Percentiles rank a stretch among this genome's conserved stretches.
These are phyloP conservation scores for Dryadomyces quercivorus DNA, from an alignment of 2,329 filamentous ascomycete genomes.

Conservation along the genomic window DNA sequence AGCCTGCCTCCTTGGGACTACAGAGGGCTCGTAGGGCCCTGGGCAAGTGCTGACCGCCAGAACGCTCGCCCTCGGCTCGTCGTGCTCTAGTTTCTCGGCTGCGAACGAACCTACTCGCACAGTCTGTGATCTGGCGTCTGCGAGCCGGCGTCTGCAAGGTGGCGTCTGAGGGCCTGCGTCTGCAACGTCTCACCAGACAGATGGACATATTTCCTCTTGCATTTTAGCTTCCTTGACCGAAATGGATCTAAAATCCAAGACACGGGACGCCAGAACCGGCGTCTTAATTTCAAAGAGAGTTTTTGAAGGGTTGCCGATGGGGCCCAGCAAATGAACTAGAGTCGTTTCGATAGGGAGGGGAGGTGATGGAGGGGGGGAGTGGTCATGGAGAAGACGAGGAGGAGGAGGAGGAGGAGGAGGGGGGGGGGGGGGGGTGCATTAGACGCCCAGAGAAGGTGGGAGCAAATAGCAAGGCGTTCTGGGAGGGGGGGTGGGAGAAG, in stretches of 20 bases:
- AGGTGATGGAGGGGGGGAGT: background rate
- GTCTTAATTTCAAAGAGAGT: too few species aligned
- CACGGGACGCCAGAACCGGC: too few species aligned
- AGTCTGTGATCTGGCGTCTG: too few species aligned
- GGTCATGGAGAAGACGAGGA: background rate
- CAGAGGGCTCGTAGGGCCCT: too few species aligned
- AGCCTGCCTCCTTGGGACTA: background rate
- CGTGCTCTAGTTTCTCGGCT: too few species aligned
- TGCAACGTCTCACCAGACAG: too few species aligned
- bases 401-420: background rate
- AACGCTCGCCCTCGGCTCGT: background rate
- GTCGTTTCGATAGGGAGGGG: background rate
- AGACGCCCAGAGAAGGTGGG: too few species aligned
- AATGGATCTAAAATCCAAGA: background rate
- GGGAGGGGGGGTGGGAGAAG: background rate
- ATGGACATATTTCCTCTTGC: too few species aligned
- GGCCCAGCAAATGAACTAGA: background rate
- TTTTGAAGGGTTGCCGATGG: too few species aligned
- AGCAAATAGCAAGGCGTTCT: background rate
- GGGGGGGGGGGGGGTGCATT: background rate
- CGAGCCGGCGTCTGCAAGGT: too few species aligned
- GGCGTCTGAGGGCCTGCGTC: too few species aligned
- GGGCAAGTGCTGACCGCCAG: background rate
- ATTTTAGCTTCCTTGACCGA: background rate
- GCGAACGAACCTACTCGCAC: too few species aligned